Evolutionary conservation across 345 rosid species (phyloP), one percentile per base, ranked within the genome.

Genomic region (Cochlearia excelsa): DNA sequence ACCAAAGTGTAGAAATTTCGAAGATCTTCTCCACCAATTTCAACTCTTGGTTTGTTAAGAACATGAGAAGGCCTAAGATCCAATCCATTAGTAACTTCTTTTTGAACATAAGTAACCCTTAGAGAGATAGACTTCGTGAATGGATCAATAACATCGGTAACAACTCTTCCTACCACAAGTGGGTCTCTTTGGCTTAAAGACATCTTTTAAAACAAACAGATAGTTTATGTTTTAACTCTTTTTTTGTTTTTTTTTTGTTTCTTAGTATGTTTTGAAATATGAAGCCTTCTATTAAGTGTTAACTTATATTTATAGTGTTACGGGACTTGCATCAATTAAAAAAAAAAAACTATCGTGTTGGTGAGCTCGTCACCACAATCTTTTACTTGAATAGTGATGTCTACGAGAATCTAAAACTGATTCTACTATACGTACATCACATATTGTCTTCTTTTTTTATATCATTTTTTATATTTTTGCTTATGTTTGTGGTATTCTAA

Each of bases 1-100:
- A 71, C 75, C 75, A 71, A 71, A 58, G 75, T 65, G 51, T 71
- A 71, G 62, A 71, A 71, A 26, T 52, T 65, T 52, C 71, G 59
- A 40, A 71, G 75, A 26, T 71, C 75, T 26, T 65, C 71, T 59
- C 75, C 71, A 65, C 75, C 75, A 71, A 71, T 71, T 52, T 71
- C 75, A 65, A 65, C 75, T 48, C 75, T 71, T 44, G 75, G 75
- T 59, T 71, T 65, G 63, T 59, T 59, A 26, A 46, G 51, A 47
- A 71, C 42, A 28, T 71, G 75, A 65, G 76, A 66, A 28, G 76
- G 67, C 67, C 71, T 66, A 1, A 72, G 57, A 59, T 72, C 72
- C 70, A 62, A 66, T 3, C 72, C 71, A 60, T 72, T 72, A 42
- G 62, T 61, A 35, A 66, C 76, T 26, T 66, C 76, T 66, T 63